Evolutionary conservation across 2,329 filamentous ascomycete species (phyloP).

Genomic region (Botrytis galanthina): DNA sequence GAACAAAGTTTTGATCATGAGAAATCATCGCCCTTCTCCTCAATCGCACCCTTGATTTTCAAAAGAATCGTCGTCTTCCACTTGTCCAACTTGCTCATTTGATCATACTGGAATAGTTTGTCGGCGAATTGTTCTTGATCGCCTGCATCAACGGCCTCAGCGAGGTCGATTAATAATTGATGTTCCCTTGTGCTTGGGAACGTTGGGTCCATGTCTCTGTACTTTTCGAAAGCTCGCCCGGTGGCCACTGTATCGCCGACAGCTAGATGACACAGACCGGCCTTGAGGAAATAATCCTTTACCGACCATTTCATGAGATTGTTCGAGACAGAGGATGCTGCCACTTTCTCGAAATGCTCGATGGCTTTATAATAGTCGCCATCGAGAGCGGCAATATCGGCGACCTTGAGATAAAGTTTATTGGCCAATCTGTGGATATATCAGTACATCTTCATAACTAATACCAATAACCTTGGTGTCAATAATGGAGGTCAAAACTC

Average conservation of each 20-base stretch:
- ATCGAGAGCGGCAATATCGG: constrained; percentile 79
- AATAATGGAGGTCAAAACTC: constrained; percentile 41
- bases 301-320: constrained; percentile 92
- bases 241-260: constrained; percentile 72
- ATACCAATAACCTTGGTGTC: background rate
- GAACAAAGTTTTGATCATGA: constrained; percentile 45
- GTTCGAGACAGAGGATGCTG: constrained; percentile 74
- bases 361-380: constrained; percentile 83
- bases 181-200: constrained; percentile 78
- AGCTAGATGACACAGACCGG: constrained; percentile 83
- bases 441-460: constrained; percentile 16
- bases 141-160: constrained; percentile 70
- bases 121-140: constrained; percentile 83
- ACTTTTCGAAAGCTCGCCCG: constrained; percentile 77
- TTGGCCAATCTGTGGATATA: constrained; percentile 67
- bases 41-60: constrained; percentile 79
- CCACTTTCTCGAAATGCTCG: constrained; percentile 79
- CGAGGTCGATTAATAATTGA: constrained; percentile 75
- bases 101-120: constrained; percentile 84
- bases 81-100: constrained; percentile 90
- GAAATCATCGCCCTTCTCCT: constrained; percentile 67
- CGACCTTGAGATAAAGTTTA: constrained; percentile 90
- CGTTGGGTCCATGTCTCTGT: constrained; percentile 73
- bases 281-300: constrained; percentile 94
- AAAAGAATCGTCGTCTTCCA: constrained; percentile 92